A percentile compares a stretch with the other conserved stretches of the same genome.
Evolutionary conservation across 208 protist genomes (phyloP).

Genomic region (Trypanosoma platydactyli): DNA sequence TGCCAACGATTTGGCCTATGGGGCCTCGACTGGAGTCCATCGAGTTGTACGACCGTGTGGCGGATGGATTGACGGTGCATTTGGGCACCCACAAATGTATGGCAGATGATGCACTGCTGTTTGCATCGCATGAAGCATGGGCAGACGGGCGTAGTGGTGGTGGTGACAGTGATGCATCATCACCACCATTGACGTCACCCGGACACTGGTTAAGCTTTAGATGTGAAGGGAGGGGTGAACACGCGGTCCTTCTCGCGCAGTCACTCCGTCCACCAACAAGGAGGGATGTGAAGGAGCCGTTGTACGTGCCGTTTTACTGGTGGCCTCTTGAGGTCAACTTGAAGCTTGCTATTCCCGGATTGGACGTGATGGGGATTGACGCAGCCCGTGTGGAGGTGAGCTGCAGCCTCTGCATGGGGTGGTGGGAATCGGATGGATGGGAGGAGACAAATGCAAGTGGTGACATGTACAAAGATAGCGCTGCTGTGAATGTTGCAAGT

Average conservation of each 20-base stretch:
- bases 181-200: background rate
- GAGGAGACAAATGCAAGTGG: background rate
- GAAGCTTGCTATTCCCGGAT: background rate
- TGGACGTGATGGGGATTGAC: background rate
- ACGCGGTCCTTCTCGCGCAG: constrained; percentile 10
- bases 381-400: constrained; percentile 11
- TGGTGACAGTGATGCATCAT: background rate
- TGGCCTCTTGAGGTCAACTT: constrained; percentile 15
- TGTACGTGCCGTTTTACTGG: constrained; percentile 25
- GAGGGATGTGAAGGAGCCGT: background rate
- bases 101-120: background rate
- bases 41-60: constrained; percentile 22
- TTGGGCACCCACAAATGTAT: constrained; percentile 22
- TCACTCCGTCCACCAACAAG: constrained; percentile 1
- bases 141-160: background rate
- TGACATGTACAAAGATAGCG: constrained; percentile 6
- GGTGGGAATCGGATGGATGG: background rate
- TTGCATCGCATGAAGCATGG: background rate
- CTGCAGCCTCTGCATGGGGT: constrained; percentile 5
- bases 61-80: constrained; percentile 1
- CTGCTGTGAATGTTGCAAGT: background rate
- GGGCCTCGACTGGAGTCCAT: constrained; percentile 16
- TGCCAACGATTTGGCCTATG: constrained; percentile 23
- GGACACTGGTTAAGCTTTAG: constrained; percentile 15
- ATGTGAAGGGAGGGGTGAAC: background rate